Conservation (phyloP, 106 monocot species). For the Xerophyta viscosa region DNA sequence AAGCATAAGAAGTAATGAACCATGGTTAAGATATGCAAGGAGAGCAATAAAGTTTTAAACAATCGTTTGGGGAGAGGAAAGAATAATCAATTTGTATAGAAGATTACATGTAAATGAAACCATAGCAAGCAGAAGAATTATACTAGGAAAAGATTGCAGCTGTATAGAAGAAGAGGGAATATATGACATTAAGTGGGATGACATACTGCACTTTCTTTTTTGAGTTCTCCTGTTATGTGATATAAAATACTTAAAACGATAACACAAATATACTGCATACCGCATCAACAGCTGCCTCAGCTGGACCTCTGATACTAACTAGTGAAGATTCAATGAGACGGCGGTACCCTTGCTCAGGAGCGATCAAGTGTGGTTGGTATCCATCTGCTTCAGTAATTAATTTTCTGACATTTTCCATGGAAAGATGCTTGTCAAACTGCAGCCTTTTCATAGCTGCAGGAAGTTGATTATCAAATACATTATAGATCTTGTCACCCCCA, state of each 20-base stretch:
- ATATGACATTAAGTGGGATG: too few species aligned
- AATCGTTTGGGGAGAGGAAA: too few species aligned
- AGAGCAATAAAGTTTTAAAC: too few species aligned
- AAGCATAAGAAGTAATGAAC: conserved; percentile 7
- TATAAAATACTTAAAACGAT: background rate
- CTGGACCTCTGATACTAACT: conserved; percentile 88
- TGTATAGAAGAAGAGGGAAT: too few species aligned
- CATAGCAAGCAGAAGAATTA: too few species aligned
- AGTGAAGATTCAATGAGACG: conserved; percentile 90
- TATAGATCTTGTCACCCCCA: conserved; percentile 96
- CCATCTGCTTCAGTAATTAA: conserved; percentile 97
- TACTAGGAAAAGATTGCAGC: too few species aligned
- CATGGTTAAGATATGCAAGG: too few species aligned
- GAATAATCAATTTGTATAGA: too few species aligned
- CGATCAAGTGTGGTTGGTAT: conserved; percentile 98
- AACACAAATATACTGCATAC: conserved; percentile 31
- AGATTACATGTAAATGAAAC: too few species aligned
- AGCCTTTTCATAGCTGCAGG: conserved; percentile 92
- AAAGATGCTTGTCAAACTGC: conserved; percentile 97
- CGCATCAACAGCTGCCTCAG: conserved; percentile 96
- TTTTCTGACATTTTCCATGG: conserved; percentile 98
- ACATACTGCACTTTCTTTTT: too few species aligned
- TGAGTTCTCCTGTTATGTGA: background rate
- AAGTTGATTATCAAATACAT: conserved; percentile 95
- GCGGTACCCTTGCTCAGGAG: conserved; percentile 97